Percentiles rank a stretch among this genome's conserved stretches.
These are phyloP conservation scores for Paraurostyla sp. DNA, from an alignment of 73 alveolate species.

Conservation along the genomic window DNA sequence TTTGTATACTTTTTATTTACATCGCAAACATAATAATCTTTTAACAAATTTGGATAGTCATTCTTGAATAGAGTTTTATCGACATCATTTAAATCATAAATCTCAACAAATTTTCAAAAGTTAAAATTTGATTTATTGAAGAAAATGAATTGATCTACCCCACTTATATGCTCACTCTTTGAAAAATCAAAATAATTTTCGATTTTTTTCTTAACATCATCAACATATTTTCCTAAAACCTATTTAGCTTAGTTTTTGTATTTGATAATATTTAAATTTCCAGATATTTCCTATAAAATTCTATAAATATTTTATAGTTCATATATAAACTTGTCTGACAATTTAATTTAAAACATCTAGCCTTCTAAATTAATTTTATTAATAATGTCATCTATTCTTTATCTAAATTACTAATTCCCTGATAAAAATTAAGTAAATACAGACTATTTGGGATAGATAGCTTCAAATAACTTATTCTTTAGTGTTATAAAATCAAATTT, in stretches of 20 bases:
- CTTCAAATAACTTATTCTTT: neutral
- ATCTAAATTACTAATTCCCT: neutral
- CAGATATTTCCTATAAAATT: neutral
- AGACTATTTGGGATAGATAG: neutral
- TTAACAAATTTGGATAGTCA: no score
- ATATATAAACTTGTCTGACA: neutral
- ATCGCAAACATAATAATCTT: neutral
- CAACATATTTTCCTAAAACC: neutral
- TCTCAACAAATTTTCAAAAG: neutral
- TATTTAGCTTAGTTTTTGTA: no score
- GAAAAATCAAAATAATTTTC: neutral
- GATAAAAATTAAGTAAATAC: neutral
- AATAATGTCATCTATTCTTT: neutral
- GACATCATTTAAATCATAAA: no score
- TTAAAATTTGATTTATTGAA: no score
- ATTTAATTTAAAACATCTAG: neutral
- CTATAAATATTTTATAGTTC: neutral
- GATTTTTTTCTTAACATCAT: no score
- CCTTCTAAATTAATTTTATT: neutral
- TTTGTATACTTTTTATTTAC: neutral
- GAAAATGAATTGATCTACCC: no score
- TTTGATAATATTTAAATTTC: no score
- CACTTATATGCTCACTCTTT: no score
- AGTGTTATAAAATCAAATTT: neutral
- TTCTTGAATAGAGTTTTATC: neutral